Evolutionary conservation across 2,329 filamentous ascomycete species (phyloP).

Genomic region (Xylaria sp.): DNA sequence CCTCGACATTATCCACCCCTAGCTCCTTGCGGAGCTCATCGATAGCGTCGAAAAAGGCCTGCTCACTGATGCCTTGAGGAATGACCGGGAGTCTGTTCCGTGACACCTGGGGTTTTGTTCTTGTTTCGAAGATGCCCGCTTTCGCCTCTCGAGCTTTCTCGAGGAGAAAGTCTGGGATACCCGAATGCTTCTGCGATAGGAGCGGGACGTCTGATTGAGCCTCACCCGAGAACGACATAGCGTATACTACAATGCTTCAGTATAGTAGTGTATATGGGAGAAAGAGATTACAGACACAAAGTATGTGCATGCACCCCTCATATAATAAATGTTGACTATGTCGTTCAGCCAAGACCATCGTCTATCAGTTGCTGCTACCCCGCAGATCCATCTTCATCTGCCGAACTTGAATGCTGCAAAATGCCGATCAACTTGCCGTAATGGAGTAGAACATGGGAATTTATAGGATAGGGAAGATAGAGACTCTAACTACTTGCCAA

Average conservation of each 20-base stretch:
- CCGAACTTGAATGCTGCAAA: constrained; percentile 21
- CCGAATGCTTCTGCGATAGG: constrained; percentile 43
- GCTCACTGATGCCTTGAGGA: constrained; percentile 42
- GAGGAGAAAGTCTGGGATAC: constrained; percentile 42
- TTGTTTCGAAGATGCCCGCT: constrained; percentile 38
- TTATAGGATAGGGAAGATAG: neutral
- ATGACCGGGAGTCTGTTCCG: constrained; percentile 39
- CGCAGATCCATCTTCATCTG: constrained; percentile 24
- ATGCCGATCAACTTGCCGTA: constrained; percentile 18
- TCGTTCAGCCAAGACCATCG: constrained; percentile 7
- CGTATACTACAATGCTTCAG: neutral
- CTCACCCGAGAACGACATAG: constrained; percentile 29
- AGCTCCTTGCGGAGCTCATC: constrained; percentile 41
- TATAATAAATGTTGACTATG: constrained; percentile 10
- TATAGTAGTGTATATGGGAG: neutral
- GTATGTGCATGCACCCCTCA: neutral
- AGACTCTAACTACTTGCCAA: neutral
- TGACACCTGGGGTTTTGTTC: constrained; percentile 37
- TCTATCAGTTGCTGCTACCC: constrained; percentile 14
- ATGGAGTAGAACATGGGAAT: constrained; percentile 1
- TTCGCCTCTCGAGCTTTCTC: constrained; percentile 42
- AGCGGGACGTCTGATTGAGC: constrained; percentile 37
- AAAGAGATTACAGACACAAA: neutral
- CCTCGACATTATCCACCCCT: constrained; percentile 42
- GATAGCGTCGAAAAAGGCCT: constrained; percentile 38